Evolutionary conservation across 2,329 filamentous ascomycete species (phyloP), one percentile per base, ranked within the genome.

Genomic region (Aspergillus latus): DNA sequence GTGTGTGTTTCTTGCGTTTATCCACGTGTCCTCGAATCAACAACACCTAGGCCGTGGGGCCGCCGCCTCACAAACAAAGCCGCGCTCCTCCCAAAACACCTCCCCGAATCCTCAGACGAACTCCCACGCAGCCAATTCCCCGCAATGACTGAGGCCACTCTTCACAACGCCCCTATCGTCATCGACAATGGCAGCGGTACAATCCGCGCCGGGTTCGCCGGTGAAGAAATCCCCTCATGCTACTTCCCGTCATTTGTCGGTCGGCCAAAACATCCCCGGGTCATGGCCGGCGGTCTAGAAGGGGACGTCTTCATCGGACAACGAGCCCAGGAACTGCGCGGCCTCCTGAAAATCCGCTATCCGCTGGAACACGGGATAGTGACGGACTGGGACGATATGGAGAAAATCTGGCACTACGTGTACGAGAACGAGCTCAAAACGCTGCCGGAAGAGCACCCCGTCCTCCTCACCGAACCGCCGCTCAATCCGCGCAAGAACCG

Each of bases 351-450:
- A 83, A 97, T 99, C 67, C 84, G 87, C 63, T 97, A 97, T 73
- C 94, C 94, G 44, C 80, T 99, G 54, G 94, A 97, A 78, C 94
- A 99, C 74, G 94, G 94, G 66, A 95, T 99, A 68, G 94, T 99
- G 61, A 99, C 94, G 65, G 92, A 99, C 76, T 99, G 94, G 94
- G 94, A 97, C 72, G 94, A 99, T 72, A 99, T 99, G 94, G 94
- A 99, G 80, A 87, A 91, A 78, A 99, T 99, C 77, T 99, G 94
- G 94, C 90, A 95, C 68, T 94, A 96, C 71, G 92, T 99, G 52
- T 99, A 97, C 74, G 90, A 90, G 56, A 93, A 97, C 70, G 94
- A 95, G 62, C 76, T 99, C 68, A 97, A 97, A 80, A 96, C 93
- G 49, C 82, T 97, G 71, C 97, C 92, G 75, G 94, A 99, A 82